Base-by-base conservation (phyloP, 1,284 basidiomycete genomes). In the Anthracocystis setariae region DNA sequence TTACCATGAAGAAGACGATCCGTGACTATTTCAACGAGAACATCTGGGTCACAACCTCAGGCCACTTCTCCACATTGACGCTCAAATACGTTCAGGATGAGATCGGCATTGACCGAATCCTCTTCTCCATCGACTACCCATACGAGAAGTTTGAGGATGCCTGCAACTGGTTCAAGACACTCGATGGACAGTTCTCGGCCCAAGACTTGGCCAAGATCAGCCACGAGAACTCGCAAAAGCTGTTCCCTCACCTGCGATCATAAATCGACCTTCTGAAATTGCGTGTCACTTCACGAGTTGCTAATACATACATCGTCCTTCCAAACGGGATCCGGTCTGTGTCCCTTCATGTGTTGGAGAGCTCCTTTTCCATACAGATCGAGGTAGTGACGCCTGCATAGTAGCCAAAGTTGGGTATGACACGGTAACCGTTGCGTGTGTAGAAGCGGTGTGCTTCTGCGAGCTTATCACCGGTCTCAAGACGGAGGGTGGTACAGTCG, bases 111-210 rank as follows among this genome's bases (percentile, higher is more conserved):
- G 81, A 82, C 53, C 74, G 80, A 20, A 70, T 82, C 54, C 71
- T 81, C n/a, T 82, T 82, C 73, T 81, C 81, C 7, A 79, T 81
- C 66, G 81, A 82, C 76, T 81, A 80, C 58, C 81, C 81, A 7
- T 82, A 81, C 62, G 81, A 82, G 56, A 71, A 74, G 56, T 81
- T 82, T 35, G 81, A 82, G 45, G 68, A 69, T 20, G 81, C 78
- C 8, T 82, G 79, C 70, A 68, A 58, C 38, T 82, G 81, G 81
- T 81, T 80, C 63, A 56, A 64, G 49, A 66, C 58, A 18, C 63
- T 72, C 13, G 68, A 66, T 35, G 59, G 54, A 24, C 43, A 63
- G 29, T 52, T 72, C 27, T 66, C 62, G 33, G 57, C 53, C 21
- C 51, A 55, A 20, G 68, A 72, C 20, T 47, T 72, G 37, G 63